Conservation (phyloP, 208 protist species). For the Trypanosoma rangeli region DNA sequence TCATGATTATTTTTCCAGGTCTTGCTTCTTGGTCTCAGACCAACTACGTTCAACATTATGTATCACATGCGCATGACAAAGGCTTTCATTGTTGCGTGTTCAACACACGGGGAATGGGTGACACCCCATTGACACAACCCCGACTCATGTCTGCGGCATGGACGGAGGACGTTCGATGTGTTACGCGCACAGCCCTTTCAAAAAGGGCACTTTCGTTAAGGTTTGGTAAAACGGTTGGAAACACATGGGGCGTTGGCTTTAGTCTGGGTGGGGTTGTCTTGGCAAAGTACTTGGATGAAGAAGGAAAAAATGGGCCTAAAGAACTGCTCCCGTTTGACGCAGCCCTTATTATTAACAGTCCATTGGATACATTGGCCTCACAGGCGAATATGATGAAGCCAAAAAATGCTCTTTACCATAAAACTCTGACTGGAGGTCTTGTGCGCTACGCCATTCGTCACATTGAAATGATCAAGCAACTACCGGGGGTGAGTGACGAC, state of each 20-base stretch:
- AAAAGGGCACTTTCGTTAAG: slow-evolving; percentile 26
- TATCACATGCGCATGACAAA: slow-evolving; percentile 36
- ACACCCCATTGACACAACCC: slow-evolving; percentile 64
- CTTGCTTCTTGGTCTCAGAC: slow-evolving; percentile 70
- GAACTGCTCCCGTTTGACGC: slow-evolving; percentile 36
- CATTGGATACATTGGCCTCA: slow-evolving; percentile 51
- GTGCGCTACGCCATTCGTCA: slow-evolving; percentile 47
- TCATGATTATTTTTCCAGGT: slow-evolving; percentile 70
- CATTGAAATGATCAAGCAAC: slow-evolving; percentile 39
- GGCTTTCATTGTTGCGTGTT: slow-evolving; percentile 71
- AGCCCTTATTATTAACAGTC: slow-evolving; percentile 53
- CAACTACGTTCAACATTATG: slow-evolving; percentile 76
- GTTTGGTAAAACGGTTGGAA: slow-evolving; percentile 28
- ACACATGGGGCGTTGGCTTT: slow-evolving; percentile 61
- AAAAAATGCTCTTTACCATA: slow-evolving; percentile 50
- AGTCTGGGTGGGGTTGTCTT: slow-evolving; percentile 76
- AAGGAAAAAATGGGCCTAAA: slow-evolving; percentile 19
- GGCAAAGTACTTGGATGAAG: slow-evolving; percentile 59
- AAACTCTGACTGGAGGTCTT: slow-evolving; percentile 48
- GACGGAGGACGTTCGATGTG: slow-evolving; percentile 55
- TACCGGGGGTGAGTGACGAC: slow-evolving; percentile 34
- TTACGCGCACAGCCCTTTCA: slow-evolving; percentile 25
- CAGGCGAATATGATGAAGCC: slow-evolving; percentile 30
- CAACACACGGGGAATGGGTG: slow-evolving; percentile 67
- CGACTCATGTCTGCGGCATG: slow-evolving; percentile 64